Conservation (phyloP, 768 basidiomycete species). For the Amanita fuliginea region DNA sequence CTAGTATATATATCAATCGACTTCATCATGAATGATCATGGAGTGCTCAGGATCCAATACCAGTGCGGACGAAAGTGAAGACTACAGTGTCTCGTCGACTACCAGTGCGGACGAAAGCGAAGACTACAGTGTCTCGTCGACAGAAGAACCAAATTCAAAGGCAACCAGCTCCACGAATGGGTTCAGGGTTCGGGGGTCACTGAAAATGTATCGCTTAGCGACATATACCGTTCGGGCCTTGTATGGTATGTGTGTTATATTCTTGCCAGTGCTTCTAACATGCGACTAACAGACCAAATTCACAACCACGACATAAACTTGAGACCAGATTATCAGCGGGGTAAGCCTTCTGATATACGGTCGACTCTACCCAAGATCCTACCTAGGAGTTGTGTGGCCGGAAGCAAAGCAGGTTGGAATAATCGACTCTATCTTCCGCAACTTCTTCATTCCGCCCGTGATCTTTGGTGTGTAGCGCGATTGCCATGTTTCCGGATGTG, state of each 20-base stretch:
- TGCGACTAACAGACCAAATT: slow-evolving; percentile 44
- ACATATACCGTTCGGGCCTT: slow-evolving; percentile 55
- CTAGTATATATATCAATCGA: too few relatives aligned
- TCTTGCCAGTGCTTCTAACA: background rate
- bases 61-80: too few relatives aligned
- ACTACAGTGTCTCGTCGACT: too few relatives aligned
- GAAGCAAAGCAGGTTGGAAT: slow-evolving; percentile 64
- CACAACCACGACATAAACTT: slow-evolving; percentile 52
- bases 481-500: background rate
- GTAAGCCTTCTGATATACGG: slow-evolving; percentile 17
- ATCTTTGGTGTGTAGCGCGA: slow-evolving; percentile 44
- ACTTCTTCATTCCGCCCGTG: slow-evolving; percentile 67
- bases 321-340: slow-evolving; percentile 73
- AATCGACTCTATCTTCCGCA: slow-evolving; percentile 69
- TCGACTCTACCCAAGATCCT: too few relatives aligned
- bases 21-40: too few relatives aligned
- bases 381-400: slow-evolving; percentile 73
- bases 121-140: too few relatives aligned
- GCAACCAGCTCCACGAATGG: slow-evolving; percentile 1
- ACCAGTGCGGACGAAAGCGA: too few relatives aligned
- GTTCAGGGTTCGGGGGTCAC: slow-evolving; percentile 29
- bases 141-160: too few relatives aligned
- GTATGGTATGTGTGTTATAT: slow-evolving; percentile 29
- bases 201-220: slow-evolving; percentile 46
- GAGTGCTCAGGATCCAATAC: too few relatives aligned